Evolutionary conservation across 23 red algal genomes (phyloP).

Genomic region (Chondrus crispus): DNA sequence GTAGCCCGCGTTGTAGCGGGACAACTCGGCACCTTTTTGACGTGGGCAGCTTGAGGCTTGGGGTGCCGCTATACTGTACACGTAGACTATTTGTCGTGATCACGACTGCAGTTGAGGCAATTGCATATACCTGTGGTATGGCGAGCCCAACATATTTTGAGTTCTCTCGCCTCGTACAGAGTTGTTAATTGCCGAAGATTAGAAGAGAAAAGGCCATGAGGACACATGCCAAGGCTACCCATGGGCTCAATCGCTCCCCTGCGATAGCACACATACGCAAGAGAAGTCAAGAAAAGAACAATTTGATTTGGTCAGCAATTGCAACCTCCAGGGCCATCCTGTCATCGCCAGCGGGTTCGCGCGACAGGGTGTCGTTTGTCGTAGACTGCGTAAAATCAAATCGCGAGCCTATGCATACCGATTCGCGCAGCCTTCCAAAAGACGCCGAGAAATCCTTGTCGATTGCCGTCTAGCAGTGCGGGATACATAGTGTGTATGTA

Average conservation of each 20-base stretch:
- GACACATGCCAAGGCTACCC: constrained; percentile 66
- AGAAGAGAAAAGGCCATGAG: constrained; percentile 77
- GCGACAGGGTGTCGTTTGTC: background rate
- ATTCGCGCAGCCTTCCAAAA: constrained; percentile 99
- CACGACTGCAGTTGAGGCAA: too few relatives aligned
- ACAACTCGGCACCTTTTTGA: too few relatives aligned
- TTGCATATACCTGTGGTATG: background rate
- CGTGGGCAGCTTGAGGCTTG: too few relatives aligned
- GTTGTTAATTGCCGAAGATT: constrained; percentile 21
- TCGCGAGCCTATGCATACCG: constrained; percentile 31
- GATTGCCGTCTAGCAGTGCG: constrained; percentile 89
- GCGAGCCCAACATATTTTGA: background rate
- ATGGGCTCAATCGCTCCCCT: constrained; percentile 96
- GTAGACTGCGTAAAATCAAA: background rate
- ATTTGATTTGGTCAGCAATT: background rate
- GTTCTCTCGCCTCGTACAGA: too few relatives aligned
- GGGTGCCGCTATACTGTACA: too few relatives aligned
- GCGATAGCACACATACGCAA: background rate
- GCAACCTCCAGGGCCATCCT: background rate
- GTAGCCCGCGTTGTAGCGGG: background rate
- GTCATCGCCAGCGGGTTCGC: background rate
- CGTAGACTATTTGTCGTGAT: too few relatives aligned
- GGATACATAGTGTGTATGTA: constrained; percentile 94
- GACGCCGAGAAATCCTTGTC: constrained; percentile 80
- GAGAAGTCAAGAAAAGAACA: background rate